Percentiles rank a stretch among this genome's conserved stretches.
Evolutionary conservation across 208 protist species (phyloP).

Genomic region (Leishmania mexicana): DNA sequence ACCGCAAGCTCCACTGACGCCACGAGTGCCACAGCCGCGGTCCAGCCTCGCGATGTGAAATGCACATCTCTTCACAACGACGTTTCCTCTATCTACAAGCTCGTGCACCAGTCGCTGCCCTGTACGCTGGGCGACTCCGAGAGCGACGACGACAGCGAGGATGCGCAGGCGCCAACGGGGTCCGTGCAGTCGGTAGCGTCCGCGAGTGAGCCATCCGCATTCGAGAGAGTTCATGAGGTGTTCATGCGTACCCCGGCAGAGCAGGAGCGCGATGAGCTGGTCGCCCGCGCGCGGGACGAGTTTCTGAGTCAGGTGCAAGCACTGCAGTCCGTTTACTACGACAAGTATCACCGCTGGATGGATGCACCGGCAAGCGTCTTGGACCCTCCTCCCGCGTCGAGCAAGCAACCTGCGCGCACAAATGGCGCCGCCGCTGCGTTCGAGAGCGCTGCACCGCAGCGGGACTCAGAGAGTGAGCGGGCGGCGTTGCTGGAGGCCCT

Average conservation of each 20-base stretch:
- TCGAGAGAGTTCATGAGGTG: conserved; percentile 39
- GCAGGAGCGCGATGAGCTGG: conserved; percentile 38
- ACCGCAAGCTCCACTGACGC: not conserved
- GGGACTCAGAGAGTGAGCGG: conserved; percentile 32
- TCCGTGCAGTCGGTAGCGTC: not conserved
- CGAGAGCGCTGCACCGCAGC: not conserved
- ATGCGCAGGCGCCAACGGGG: conserved; percentile 1
- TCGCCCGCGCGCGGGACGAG: conserved; percentile 67
- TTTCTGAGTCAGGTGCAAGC: conserved; percentile 75
- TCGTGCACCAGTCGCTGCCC: conserved; percentile 57
- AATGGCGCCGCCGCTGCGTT: not conserved
- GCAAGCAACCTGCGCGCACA: not conserved
- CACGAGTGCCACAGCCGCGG: not conserved
- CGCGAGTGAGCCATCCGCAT: not conserved
- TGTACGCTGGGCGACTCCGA: conserved; percentile 36
- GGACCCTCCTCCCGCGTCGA: conserved; percentile 22
- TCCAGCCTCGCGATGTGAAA: conserved; percentile 58
- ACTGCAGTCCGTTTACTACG: conserved; percentile 81
- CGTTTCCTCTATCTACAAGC: conserved; percentile 52
- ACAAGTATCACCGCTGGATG: conserved; percentile 78
- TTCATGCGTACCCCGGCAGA: conserved; percentile 55
- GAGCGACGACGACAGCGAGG: conserved; percentile 34
- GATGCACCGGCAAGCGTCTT: conserved; percentile 72
- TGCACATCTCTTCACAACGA: conserved; percentile 48
- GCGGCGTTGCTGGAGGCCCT: conserved; percentile 26